These are phyloP conservation scores for Phoenix dactylifera DNA, from an alignment of 176 grass and related monocot species.

Conservation along the genomic window DNA sequence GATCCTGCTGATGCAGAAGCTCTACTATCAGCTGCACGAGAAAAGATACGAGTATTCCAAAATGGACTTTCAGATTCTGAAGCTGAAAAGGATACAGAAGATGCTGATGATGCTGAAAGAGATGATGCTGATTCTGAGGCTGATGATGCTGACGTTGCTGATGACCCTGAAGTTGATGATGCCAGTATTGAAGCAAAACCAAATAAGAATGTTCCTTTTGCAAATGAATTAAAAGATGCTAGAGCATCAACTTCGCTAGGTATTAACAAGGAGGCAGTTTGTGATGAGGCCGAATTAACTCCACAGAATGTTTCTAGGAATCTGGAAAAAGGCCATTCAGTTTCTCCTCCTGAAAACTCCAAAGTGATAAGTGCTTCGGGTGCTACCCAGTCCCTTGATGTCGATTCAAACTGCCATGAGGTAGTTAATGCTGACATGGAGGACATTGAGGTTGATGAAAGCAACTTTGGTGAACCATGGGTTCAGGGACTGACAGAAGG, in stretches of 20 bases:
- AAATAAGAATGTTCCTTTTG: conserved; percentile 22
- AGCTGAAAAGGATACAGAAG: conserved; percentile 51
- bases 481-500: conserved; percentile 77
- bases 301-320: conserved; percentile 16
- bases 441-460: conserved; percentile 76
- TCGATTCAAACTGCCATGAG: conserved; percentile 38
- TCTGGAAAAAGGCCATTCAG: conserved; percentile 23
- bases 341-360: conserved; percentile 28
- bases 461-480: conserved; percentile 75
- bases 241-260: conserved; percentile 5
- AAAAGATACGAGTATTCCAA: conserved; percentile 88
- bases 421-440: conserved; percentile 31
- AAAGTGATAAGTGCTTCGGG: conserved; percentile 27
- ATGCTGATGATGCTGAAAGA: conserved; percentile 66
- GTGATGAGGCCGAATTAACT: conserved; percentile 10
- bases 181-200: conserved; percentile 43
- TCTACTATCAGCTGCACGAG: conserved; percentile 55
- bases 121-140: conserved; percentile 59
- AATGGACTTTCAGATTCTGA: conserved; percentile 62
- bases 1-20: conserved; percentile 70
- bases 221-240: conserved; percentile 24
- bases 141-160: conserved; percentile 47
- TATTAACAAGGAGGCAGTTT: conserved; percentile 20
- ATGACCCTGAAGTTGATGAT: conserved; percentile 64
- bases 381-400: conserved; percentile 21